A percentile compares a stretch with the other conserved stretches of the same genome.
Evolutionary conservation across 306 rosid genomes (phyloP).

Genomic region (Mimosa pudica): DNA sequence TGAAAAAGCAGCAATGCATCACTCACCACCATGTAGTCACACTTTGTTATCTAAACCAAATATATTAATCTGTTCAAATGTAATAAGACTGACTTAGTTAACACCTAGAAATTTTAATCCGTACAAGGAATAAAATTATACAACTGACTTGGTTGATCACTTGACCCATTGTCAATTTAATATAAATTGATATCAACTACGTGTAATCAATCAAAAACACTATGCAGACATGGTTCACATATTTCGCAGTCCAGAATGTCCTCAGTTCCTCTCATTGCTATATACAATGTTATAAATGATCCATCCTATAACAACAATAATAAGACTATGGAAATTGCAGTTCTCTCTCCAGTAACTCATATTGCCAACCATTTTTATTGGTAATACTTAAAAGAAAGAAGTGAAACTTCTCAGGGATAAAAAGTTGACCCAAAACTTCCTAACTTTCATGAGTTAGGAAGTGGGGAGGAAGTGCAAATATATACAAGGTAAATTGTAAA

Average conservation of each 20-base stretch:
- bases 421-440: background rate
- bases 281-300: background rate
- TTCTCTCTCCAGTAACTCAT: background rate
- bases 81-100: slow-evolving; percentile 1
- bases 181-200: background rate
- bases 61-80: slow-evolving; percentile 16
- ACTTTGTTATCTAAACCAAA: slow-evolving; percentile 23
- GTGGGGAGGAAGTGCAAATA: no score
- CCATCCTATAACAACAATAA: background rate
- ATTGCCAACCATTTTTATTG: background rate
- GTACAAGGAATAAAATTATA: background rate
- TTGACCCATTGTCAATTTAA: background rate
- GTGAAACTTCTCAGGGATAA: background rate
- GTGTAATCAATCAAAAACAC: slow-evolving; percentile 3
- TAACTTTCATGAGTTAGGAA: background rate
- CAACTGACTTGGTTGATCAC: slow-evolving; percentile 19
- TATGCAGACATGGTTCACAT: background rate
- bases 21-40: slow-evolving; percentile 18
- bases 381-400: background rate
- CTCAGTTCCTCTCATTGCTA: background rate
- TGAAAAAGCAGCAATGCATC: slow-evolving; percentile 4
- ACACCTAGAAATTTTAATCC: slow-evolving; percentile 20
- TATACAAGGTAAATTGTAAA: no score
- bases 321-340: background rate
- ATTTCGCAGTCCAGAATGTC: slow-evolving; percentile 11